Evolutionary conservation across 176 grass and related monocot species (phyloP).

Genomic region (Neostapfia colusana): DNA sequence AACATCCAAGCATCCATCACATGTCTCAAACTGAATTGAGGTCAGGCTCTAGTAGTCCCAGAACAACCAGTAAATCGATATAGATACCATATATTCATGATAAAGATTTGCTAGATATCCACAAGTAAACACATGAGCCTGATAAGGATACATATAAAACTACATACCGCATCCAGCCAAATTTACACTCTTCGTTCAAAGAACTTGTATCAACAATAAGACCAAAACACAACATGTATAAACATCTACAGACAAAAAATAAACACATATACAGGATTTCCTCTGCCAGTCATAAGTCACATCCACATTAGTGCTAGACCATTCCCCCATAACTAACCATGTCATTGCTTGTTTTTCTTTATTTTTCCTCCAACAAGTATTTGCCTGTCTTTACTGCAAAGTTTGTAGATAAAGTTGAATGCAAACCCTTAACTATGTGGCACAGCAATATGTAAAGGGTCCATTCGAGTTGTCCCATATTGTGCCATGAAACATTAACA

Average conservation of each 20-base stretch:
- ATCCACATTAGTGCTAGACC: neutral
- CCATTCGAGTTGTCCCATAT: neutral
- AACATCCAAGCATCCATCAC: neutral
- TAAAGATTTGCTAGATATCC: neutral
- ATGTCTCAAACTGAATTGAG: neutral
- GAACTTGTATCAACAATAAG: neutral
- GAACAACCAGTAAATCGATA: neutral
- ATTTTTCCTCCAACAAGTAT: too few species aligned
- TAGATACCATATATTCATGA: neutral
- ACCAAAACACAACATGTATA: neutral
- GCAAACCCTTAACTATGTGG: neutral
- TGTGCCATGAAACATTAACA: conserved; percentile 7
- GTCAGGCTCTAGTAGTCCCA: neutral
- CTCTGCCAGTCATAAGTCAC: neutral
- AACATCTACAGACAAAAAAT: neutral
- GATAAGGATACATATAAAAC: neutral
- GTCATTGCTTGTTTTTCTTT: neutral
- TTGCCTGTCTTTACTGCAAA: neutral
- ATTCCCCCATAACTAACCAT: neutral
- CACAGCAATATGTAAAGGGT: neutral
- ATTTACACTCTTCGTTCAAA: conserved; percentile 14
- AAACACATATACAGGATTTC: neutral
- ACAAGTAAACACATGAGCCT: neutral
- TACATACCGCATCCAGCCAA: neutral
- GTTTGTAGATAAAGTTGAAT: neutral